A percentile compares a stretch with the other conserved stretches of the same genome.
These are phyloP conservation scores for Nicotiana tabacum DNA, from an alignment of 257 asterid genomes.

Conservation along the genomic window DNA sequence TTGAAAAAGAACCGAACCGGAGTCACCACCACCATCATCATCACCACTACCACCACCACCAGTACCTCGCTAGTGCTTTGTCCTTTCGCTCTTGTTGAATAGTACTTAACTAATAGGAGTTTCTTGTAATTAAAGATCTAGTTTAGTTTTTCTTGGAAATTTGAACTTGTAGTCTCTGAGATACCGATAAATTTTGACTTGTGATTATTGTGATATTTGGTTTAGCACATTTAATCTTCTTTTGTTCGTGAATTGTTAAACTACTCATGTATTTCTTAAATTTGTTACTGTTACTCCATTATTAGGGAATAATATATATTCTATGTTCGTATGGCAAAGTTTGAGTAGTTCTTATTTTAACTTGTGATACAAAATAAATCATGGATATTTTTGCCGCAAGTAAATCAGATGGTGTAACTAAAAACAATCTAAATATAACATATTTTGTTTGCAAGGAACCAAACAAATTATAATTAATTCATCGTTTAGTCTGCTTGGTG, in stretches of 20 bases:
- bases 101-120: not conserved
- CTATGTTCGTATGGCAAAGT: too few relatives aligned
- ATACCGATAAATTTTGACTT: not conserved
- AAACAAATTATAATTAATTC: not conserved
- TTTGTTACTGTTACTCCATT: not conserved
- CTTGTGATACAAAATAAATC: not conserved
- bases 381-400: too few relatives aligned
- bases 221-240: not conserved
- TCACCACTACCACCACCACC: conserved; percentile 20
- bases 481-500: not conserved
- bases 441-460: not conserved
- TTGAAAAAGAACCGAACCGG: conserved; percentile 27
- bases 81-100: conserved; percentile 28
- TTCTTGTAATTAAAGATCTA: not conserved
- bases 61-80: conserved; percentile 17
- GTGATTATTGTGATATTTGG: not conserved
- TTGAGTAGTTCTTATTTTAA: not conserved
- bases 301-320: too few relatives aligned
- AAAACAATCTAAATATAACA: not conserved
- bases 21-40: conserved; percentile 14
- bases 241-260: too few relatives aligned
- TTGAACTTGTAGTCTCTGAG: not conserved
- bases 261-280: not conserved
- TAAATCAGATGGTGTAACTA: not conserved
- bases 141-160: not conserved